Evolutionary conservation across 1,284 basidiomycete species (phyloP), one percentile per base, ranked within the genome.

Genomic region (Rhodofomes roseus): DNA sequence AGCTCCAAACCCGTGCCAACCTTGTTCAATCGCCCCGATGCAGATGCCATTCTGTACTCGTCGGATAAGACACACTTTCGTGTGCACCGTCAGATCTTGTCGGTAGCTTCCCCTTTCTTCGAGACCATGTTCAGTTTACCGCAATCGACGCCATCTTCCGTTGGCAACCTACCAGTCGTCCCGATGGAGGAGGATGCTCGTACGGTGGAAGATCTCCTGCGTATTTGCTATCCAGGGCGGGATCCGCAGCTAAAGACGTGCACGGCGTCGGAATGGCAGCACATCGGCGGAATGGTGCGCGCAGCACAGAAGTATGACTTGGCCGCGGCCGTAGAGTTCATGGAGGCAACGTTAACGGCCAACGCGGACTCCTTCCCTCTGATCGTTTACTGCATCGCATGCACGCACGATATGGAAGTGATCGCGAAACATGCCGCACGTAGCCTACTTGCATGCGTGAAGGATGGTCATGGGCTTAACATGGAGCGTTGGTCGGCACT

Each of bases 351-450:
- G 25, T 18, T 36, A 4, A 39, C 37, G 37, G 37, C 37, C 37
- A 14, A 11, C 23, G 44, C 20, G 36, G 54, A 18, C 27, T 57
- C n/a, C 12, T 59, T 22, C 14, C 70, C 79, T 0, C 54, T 77
- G 27, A 66, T 66, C 12, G 57, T 74, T 2, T 77, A 9, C 20
- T 39, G 39, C 16, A 37, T 57, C 1, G 73, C 74, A 4, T 61
- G 69, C 31, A 27, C 14, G 14, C 48, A 34, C 22, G 22, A 36
- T 4, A 14, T 41, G 0, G 58, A 59, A 18, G 48, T 2, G 12
- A 8, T 54, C 4, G 57, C 57, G 2, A 39, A 39, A 18, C 12
- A 14, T 31, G 57, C 43, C 29, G 46, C 46, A n/a, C n/a, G n/a
- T n/a, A n/a, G 41, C 31, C 22, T 4, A 9, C n/a, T 18, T 31